Percentiles rank a stretch among this genome's conserved stretches.
These are phyloP conservation scores for Hydnomerulius pinastri DNA, from an alignment of 768 basidiomycete species.

Conservation along the genomic window DNA sequence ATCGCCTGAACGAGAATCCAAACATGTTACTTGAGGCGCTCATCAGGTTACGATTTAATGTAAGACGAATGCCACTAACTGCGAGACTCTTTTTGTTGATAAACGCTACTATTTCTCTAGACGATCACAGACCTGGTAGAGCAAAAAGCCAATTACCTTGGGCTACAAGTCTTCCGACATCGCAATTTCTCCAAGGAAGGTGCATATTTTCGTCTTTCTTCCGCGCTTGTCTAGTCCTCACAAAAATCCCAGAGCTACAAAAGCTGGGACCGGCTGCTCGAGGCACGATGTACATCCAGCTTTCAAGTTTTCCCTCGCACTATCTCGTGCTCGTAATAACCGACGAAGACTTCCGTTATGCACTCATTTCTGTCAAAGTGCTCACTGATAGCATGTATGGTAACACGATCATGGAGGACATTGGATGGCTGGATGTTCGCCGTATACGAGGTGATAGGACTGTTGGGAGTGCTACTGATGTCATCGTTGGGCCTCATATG, in stretches of 20 bases:
- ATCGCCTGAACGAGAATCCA: constrained; percentile 72
- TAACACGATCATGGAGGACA: constrained; percentile 71
- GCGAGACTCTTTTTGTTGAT: background rate
- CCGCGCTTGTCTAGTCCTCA: background rate
- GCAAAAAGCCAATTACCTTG: constrained; percentile 84
- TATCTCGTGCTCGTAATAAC: constrained; percentile 85
- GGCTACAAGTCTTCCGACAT: constrained; percentile 69
- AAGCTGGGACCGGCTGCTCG: constrained; percentile 70
- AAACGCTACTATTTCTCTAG: constrained; percentile 39
- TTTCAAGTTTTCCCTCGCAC: constrained; percentile 74
- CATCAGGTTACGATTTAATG: constrained; percentile 59
- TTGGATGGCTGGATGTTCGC: constrained; percentile 74
- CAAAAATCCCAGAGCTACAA: constrained; percentile 50
- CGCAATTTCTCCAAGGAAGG: constrained; percentile 72
- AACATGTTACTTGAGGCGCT: constrained; percentile 56
- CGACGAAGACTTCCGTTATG: constrained; percentile 77
- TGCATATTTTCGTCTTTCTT: constrained; percentile 27
- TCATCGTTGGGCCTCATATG: constrained; percentile 10
- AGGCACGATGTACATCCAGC: constrained; percentile 72
- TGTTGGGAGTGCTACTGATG: constrained; percentile 7
- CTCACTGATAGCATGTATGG: constrained; percentile 55
- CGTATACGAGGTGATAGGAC: constrained; percentile 58
- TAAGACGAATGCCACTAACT: constrained; percentile 36
- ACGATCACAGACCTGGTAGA: constrained; percentile 82
- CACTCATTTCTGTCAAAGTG: constrained; percentile 69